Percentiles rank a stretch among this genome's conserved stretches.
These are phyloP conservation scores for Colletotrichum cereale DNA, from an alignment of 2,329 filamentous ascomycete species.

Conservation along the genomic window DNA sequence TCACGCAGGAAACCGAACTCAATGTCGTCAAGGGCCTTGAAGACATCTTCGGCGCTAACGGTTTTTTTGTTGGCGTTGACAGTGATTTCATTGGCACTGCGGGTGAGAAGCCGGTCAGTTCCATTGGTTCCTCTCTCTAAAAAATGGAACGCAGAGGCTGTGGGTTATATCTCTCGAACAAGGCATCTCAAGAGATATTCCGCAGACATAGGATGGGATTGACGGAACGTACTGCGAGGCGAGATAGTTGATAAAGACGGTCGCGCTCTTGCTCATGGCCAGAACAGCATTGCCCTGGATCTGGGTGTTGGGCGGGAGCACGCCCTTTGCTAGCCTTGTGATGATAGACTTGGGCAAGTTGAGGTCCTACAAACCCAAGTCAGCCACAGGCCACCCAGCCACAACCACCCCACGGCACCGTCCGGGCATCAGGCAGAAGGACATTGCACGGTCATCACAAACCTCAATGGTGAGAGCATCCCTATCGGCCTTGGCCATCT, in stretches of 20 bases:
- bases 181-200: not conserved
- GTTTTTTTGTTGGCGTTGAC: constrained; percentile 79
- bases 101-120: not conserved
- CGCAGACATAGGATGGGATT: not conserved
- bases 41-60: constrained; percentile 80
- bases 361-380: constrained; percentile 69
- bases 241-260: constrained; percentile 86
- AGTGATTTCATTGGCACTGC: constrained; percentile 80
- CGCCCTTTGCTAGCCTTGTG: constrained; percentile 82
- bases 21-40: constrained; percentile 80
- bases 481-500: constrained; percentile 45
- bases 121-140: not conserved
- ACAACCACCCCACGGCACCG: not conserved
- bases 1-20: constrained; percentile 80
- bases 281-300: constrained; percentile 86
- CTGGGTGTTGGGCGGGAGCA: constrained; percentile 83
- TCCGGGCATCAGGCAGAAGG: not conserved
- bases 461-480: constrained; percentile 68
- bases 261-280: constrained; percentile 84
- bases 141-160: not conserved
- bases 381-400: not conserved
- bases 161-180: not conserved
- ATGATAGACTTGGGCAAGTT: constrained; percentile 85
- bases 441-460: constrained; percentile 33
- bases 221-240: constrained; percentile 74